These are phyloP conservation scores for Hanseniaspora sp. DNA, from an alignment of 1,139 yeast genomes.

Conservation along the genomic window DNA sequence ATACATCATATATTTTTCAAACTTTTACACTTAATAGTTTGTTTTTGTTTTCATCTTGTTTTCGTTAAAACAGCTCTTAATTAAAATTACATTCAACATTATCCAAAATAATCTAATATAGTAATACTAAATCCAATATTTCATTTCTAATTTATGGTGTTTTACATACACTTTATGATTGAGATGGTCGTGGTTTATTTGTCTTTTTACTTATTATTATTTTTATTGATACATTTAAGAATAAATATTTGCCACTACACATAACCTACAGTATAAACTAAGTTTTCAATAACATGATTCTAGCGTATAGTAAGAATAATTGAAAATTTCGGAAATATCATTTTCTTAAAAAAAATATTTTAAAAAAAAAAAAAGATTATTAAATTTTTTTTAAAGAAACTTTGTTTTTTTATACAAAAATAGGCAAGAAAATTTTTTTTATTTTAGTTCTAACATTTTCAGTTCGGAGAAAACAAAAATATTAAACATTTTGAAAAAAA, in stretches of 20 bases:
- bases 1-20: no score
- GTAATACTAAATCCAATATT: background rate
- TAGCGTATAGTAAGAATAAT: no score
- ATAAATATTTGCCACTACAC: background rate
- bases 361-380: no score
- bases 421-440: background rate
- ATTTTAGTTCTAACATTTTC: background rate
- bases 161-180: slow-evolving; percentile 1
- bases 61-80: no score
- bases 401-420: background rate
- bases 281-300: no score
- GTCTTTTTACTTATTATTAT: background rate
- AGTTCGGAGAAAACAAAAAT: background rate
- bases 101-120: background rate
- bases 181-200: slow-evolving; percentile 2
- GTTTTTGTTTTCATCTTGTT: no score
- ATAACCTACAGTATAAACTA: background rate
- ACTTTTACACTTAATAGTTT: no score
- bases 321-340: no score
- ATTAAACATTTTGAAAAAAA: background rate
- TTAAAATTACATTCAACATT: background rate
- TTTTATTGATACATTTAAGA: background rate
- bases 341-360: no score
- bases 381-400: background rate
- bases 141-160: background rate